Evolutionary conservation across 2,329 filamentous ascomycete species (phyloP), one percentile per base, ranked within the genome.

Genomic region (Epichloe elymi): DNA sequence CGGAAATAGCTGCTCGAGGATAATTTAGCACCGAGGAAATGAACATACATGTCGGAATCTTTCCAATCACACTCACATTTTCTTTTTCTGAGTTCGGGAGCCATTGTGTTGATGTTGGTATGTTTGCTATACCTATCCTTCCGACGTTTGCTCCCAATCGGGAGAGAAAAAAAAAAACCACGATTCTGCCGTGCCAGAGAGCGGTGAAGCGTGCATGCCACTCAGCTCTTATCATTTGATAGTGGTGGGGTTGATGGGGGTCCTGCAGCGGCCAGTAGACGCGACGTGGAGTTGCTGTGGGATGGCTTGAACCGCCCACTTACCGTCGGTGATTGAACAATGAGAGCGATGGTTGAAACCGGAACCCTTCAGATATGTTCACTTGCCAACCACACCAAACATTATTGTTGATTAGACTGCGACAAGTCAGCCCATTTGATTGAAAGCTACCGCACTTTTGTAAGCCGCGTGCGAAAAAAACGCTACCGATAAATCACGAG

Each of bases 71-170:
- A 41, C 62, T 52, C 54, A 67, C 65, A 52, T 56, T 66, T 66
- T 62, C 62, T 56, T 57, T 65, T 71, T 51, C 69, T 70, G 46
- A 73, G 61, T 64, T 72, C 69, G 55, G 69, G 70, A 37, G 72
- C 70, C 73, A 75, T 75, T 61, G 57, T 63, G 55, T 60, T 53
- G 56, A 40, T 56, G 8, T 37, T 23, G 30, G 4, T 46, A 35
- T 60, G 40, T 37, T 46, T 51, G 39, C 26, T 49, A 23, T 42
- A 40, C 38, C 40, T 37, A 17, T 37, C 36, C 17, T 15, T 49
- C 23, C 20, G n/a, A 14, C 8, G 7, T n/a, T n/a, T 26, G 35
- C 20, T 30, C 26, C 23, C 15, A 36, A 26, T 7, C 19, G n/a
- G 26, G 23, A 30, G 15, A 50, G 56, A 59, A 58, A 68, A 69